Percentiles rank a stretch among this genome's conserved stretches.
Conservation (phyloP, 2,329 filamentous ascomycete species). For the Monilinia fructigena region DNA sequence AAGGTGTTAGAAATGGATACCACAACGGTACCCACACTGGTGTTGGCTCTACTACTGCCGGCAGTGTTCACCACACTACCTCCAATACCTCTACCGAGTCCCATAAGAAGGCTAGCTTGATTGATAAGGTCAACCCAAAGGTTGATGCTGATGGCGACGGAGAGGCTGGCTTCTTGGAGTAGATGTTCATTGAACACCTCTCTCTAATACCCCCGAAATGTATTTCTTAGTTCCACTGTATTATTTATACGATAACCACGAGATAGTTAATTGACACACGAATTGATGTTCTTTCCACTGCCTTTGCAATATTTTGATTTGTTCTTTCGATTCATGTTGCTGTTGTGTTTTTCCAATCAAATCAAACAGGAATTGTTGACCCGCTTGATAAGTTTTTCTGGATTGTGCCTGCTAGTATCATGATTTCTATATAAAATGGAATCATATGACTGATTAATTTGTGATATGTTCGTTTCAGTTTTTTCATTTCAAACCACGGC, state of each 20-base stretch:
- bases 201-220: neutral
- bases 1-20: conserved; percentile 21
- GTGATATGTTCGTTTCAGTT: no score
- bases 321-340: neutral
- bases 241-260: conserved; percentile 1
- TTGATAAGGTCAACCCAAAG: conserved; percentile 55
- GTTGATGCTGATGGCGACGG: conserved; percentile 55
- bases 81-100: conserved; percentile 19
- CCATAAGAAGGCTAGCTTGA: conserved; percentile 47
- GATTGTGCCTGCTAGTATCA: no score
- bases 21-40: conserved; percentile 17
- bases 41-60: neutral
- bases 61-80: conserved; percentile 8
- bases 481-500: no score
- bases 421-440: no score
- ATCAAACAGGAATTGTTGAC: neutral
- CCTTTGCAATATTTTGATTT: no score
- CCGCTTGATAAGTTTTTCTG: no score
- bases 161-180: conserved; percentile 51
- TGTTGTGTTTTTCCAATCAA: neutral
- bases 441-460: no score
- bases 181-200: neutral
- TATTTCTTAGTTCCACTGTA: neutral
- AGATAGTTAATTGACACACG: conserved; percentile 7
- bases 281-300: neutral